These are phyloP conservation scores for Iberis pinnata DNA, from an alignment of 345 rosid species.

Conservation along the genomic window DNA sequence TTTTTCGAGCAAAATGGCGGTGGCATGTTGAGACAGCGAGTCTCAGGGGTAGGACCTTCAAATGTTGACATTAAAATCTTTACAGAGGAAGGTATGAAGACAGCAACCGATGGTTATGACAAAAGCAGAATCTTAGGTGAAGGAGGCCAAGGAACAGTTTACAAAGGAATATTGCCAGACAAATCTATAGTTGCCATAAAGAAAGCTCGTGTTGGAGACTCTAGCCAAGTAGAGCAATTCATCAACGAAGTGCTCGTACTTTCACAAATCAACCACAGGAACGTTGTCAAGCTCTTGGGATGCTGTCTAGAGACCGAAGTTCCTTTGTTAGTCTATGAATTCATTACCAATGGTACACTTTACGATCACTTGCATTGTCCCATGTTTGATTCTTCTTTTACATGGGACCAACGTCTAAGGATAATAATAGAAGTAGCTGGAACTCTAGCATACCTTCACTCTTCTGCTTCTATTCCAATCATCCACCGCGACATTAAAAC, in stretches of 20 bases:
- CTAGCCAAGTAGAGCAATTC: slow-evolving; percentile 24
- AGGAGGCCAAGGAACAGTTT: slow-evolving; percentile 30
- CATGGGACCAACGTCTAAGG: slow-evolving; percentile 31
- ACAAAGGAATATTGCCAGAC: slow-evolving; percentile 25
- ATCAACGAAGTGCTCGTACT: slow-evolving; percentile 29
- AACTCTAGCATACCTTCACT: slow-evolving; percentile 36
- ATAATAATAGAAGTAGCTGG: slow-evolving; percentile 34
- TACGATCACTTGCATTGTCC: slow-evolving; percentile 23
- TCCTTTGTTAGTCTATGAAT: slow-evolving; percentile 24
- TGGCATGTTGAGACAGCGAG: neutral
- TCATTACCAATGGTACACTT: slow-evolving; percentile 21
- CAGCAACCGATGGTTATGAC: slow-evolving; percentile 17
- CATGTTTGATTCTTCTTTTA: slow-evolving; percentile 10
- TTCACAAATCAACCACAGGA: slow-evolving; percentile 27
- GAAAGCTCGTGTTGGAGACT: neutral
- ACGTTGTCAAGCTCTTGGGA: neutral
- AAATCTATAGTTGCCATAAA: slow-evolving; percentile 19
- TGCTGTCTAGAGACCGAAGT: slow-evolving; percentile 21
- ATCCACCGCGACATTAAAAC: slow-evolving; percentile 40
- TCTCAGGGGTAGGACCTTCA: slow-evolving; percentile 4
- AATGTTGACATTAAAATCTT: slow-evolving; percentile 11
- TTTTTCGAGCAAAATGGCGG: slow-evolving; percentile 23
- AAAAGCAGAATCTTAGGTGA: neutral
- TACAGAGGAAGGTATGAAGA: slow-evolving; percentile 17
- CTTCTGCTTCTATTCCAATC: slow-evolving; percentile 30